Base-by-base conservation (phyloP, 257 asterid genomes). In the Solanum lycopersicoides region DNA sequence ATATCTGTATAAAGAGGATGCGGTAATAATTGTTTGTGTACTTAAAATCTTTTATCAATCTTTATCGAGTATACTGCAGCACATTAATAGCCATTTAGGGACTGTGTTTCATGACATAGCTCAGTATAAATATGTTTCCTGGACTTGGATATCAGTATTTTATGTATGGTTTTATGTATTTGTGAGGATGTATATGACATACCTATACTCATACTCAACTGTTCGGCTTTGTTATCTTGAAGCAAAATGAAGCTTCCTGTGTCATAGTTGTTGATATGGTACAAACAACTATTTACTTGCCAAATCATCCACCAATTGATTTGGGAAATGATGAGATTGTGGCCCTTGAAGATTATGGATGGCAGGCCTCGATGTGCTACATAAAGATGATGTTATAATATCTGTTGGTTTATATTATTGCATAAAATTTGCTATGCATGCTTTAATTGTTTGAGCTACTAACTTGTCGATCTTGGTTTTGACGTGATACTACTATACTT, bases 1-100 rank as follows among this genome's bases (percentile, higher is more conserved):
- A 89, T 93, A 84, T 86, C 87, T 95, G 71, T 94, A 88, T 86
- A 94, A 88, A 9, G 97, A 94, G 59, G 98, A 96, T 86, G 98
- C 94, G 96, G 98, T 96, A 93, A 92, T 82, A 82, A 11, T 82
- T 53, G 30, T 82, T 82, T 82, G 28, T 34, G 32, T 63, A 32
- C 47, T 82, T 11, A 0, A 12, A 5, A 11, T 30, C 85, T 80
- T 53, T 32, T 28, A 45, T 28, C 65, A 79, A 79, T 79, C 85
- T 80, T 47, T 50, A 10, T 53, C 12, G 28, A 47, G 60, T 47
- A 9, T 79, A 47, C 42, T 28, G 45, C 45, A 50, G 71, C 85
- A 10, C 71, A 50, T 30, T 50, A 30, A 30, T 50, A 30, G 20
- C 69, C 85, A 50, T 50, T 53, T 53, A 25, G 18, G 45, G 69